A percentile compares a stretch with the other conserved stretches of the same genome.
Conservation (phyloP, 371 early-diverging fungal species). For the Conidiobolus coronatus region DNA sequence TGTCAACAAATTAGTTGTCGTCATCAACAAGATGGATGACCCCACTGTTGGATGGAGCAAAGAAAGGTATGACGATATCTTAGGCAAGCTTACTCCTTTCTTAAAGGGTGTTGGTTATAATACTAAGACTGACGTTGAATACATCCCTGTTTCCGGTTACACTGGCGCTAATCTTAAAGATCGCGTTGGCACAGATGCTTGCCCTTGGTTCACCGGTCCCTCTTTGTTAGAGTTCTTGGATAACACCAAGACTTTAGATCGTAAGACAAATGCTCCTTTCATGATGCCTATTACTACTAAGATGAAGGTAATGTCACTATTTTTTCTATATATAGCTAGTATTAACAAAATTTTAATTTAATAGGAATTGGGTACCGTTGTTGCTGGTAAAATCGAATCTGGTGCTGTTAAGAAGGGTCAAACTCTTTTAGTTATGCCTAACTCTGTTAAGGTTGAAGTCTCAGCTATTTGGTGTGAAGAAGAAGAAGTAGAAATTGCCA, state of each 20-base stretch:
- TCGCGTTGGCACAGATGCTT: conserved; percentile 23
- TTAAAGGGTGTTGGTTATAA: conserved; percentile 80
- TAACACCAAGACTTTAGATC: conserved; percentile 45
- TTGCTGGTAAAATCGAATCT: conserved; percentile 88
- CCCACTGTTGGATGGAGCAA: conserved; percentile 86
- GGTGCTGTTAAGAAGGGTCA: conserved; percentile 75
- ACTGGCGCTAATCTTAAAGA: conserved; percentile 93
- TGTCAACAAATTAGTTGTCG: conserved; percentile 74
- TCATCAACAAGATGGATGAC: conserved; percentile 98
- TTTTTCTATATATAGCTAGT: not conserved
- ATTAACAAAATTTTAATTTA: conserved; percentile 3
- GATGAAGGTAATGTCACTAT: conserved; percentile 34
- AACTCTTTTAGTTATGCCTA: conserved; percentile 72
- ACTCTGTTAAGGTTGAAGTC: conserved; percentile 57
- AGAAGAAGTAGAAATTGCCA: conserved; percentile 48
- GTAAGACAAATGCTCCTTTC: conserved; percentile 67
- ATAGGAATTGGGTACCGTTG: conserved; percentile 86
- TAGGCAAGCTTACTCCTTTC: conserved; percentile 66
- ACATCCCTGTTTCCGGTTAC: conserved; percentile 87
- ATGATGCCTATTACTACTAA: conserved; percentile 87
- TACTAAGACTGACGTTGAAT: conserved; percentile 60
- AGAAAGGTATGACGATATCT: conserved; percentile 76
- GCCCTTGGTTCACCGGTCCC: conserved; percentile 78
- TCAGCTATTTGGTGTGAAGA: conserved; percentile 61
- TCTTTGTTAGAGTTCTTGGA: conserved; percentile 78